A percentile compares a stretch with the other conserved stretches of the same genome.
Conservation (phyloP, 768 basidiomycete genomes). For the Mrakia gelida region DNA sequence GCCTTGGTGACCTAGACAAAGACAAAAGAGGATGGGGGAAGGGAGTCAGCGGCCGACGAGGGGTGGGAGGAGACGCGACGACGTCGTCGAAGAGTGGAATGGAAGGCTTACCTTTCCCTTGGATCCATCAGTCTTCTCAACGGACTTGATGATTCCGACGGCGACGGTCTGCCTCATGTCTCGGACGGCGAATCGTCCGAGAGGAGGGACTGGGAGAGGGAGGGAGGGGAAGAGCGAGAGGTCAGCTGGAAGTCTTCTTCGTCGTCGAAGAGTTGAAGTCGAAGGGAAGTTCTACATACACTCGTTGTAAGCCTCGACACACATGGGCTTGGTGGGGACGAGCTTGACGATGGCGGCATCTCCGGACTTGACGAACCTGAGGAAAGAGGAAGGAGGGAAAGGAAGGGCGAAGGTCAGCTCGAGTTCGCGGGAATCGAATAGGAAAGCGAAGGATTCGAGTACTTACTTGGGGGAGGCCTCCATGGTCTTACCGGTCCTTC, state of each 20-base stretch:
- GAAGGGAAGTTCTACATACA: conserved; percentile 50
- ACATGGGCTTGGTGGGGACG: conserved; percentile 93
- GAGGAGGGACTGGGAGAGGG: conserved; percentile 60
- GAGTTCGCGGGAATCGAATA: neutral
- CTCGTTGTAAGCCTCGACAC: conserved; percentile 87
- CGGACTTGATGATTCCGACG: conserved; percentile 93
- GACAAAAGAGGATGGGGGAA: too few species aligned
- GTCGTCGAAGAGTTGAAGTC: too few species aligned
- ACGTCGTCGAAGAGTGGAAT: too few species aligned
- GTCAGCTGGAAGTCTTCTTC: too few species aligned
- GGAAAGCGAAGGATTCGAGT: neutral
- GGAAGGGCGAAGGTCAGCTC: neutral
- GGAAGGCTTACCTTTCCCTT: conserved; percentile 62
- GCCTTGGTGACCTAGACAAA: neutral
- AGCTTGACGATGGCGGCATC: conserved; percentile 99
- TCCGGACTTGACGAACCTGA: conserved; percentile 88
- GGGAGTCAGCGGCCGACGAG: too few species aligned
- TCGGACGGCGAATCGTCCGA: conserved; percentile 63
- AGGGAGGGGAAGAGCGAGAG: too few species aligned
- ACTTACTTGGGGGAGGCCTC: conserved; percentile 71
- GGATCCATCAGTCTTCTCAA: conserved; percentile 59
- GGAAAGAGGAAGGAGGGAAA: neutral
- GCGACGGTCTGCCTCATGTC: conserved; percentile 97
- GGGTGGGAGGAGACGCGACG: too few species aligned
- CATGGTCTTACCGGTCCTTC: conserved; percentile 90